These are phyloP conservation scores for Exophiala phaeomuriformis DNA, from an alignment of 2,329 filamentous ascomycete species.

Conservation along the genomic window DNA sequence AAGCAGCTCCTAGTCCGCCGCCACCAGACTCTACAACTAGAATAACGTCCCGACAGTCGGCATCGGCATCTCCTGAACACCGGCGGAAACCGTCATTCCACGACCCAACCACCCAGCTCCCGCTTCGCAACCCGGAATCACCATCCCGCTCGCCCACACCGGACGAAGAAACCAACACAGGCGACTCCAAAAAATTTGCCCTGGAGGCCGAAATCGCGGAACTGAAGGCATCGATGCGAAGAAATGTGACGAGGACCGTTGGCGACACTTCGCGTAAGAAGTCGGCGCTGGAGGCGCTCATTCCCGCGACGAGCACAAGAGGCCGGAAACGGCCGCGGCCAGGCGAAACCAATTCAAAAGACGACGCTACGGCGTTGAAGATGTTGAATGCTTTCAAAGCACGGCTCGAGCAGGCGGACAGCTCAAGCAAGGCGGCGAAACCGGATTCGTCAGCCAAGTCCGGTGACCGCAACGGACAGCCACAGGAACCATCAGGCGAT, in stretches of 20 bases:
- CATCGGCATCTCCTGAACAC: constrained; percentile 24
- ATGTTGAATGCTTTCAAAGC: constrained; percentile 72
- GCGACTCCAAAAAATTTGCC: constrained; percentile 29
- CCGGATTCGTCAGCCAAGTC: background rate
- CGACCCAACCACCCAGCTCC: constrained; percentile 40
- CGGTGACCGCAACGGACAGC: background rate
- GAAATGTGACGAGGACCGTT: constrained; percentile 31
- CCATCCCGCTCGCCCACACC: constrained; percentile 31
- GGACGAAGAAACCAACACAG: constrained; percentile 23
- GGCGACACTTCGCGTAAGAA: constrained; percentile 36
- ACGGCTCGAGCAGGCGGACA: constrained; percentile 53
- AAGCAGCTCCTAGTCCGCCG: constrained; percentile 12
- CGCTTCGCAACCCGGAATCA: constrained; percentile 39
- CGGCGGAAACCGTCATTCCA: constrained; percentile 34
- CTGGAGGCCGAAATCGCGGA: constrained; percentile 40
- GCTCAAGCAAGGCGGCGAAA: constrained; percentile 28
- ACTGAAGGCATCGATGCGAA: constrained; percentile 44
- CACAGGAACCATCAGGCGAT: background rate
- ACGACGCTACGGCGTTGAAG: constrained; percentile 60
- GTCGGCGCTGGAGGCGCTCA: constrained; percentile 43
- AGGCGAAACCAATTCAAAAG: constrained; percentile 38
- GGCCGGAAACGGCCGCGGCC: constrained; percentile 40
- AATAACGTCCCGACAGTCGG: background rate
- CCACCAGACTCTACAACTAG: background rate
- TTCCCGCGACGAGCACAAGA: constrained; percentile 42